Evolutionary conservation across 2,329 filamentous ascomycete genomes (phyloP).

Genomic region (Aspergillus japonicus): DNA sequence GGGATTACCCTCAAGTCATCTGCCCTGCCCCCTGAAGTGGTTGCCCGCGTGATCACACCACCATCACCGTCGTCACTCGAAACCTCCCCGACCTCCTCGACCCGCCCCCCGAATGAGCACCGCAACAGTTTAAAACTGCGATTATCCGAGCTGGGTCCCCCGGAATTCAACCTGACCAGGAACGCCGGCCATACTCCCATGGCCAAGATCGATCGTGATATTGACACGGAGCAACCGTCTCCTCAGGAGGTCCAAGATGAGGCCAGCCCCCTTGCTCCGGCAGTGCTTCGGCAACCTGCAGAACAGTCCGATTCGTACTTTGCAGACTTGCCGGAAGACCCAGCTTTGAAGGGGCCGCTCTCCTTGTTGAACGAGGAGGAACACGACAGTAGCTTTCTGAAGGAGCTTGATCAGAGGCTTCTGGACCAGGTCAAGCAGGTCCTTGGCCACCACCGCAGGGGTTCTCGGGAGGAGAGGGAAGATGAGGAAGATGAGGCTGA

Average conservation of each 20-base stretch:
- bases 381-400: slow-evolving; percentile 42
- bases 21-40: slow-evolving; percentile 43
- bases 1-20: slow-evolving; percentile 50
- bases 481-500: slow-evolving; percentile 26
- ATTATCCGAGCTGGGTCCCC: slow-evolving; percentile 38
- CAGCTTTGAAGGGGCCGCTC: slow-evolving; percentile 44
- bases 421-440: slow-evolving; percentile 40
- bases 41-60: slow-evolving; percentile 45
- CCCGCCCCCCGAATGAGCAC: slow-evolving; percentile 25
- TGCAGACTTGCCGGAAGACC: slow-evolving; percentile 42
- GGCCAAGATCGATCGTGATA: slow-evolving; percentile 39
- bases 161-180: slow-evolving; percentile 41
- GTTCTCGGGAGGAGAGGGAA: slow-evolving; percentile 16
- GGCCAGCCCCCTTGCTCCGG: slow-evolving; percentile 35
- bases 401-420: slow-evolving; percentile 45
- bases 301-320: slow-evolving; percentile 45
- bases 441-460: slow-evolving; percentile 24
- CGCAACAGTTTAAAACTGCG: slow-evolving; percentile 35
- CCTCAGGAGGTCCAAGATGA: slow-evolving; percentile 20
- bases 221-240: slow-evolving; percentile 30
- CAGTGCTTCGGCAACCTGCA: slow-evolving; percentile 34
- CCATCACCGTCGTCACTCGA: slow-evolving; percentile 34
- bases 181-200: slow-evolving; percentile 49
- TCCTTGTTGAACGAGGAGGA: slow-evolving; percentile 44
- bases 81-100: slow-evolving; percentile 26